phyloP scores from a whole-genome alignment of 768 basidiomycete genomes.

The Nidularia pulvinata region DNA sequence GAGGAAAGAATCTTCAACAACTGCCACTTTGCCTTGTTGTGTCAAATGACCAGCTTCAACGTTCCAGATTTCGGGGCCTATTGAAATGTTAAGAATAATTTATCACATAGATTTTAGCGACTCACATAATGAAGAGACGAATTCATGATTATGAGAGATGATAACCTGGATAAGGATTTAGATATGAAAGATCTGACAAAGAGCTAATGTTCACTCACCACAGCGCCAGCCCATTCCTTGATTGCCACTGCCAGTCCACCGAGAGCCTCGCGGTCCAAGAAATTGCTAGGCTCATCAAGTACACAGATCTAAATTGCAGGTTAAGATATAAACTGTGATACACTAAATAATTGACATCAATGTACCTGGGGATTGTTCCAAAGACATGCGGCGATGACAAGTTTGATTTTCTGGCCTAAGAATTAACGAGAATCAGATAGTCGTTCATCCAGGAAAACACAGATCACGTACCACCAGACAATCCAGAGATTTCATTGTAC shows the following conservation, averaged over 20 bases:
- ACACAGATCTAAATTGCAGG: constrained; percentile 53
- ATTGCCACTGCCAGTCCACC: constrained; percentile 96
- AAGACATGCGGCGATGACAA: constrained; percentile 91
- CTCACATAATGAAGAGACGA: constrained; percentile 80
- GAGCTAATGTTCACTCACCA: constrained; percentile 45
- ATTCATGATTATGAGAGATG: constrained; percentile 95
- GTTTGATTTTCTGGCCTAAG: constrained; percentile 93
- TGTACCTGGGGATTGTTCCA: constrained; percentile 94
- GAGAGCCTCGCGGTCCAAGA: constrained; percentile 94
- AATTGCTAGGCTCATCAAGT: constrained; percentile 94
- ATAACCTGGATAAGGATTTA: constrained; percentile 59
- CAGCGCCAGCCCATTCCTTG: constrained; percentile 92
- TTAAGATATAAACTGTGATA: background rate
- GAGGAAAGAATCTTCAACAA: constrained; percentile 83
- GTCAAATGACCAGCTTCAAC: constrained; percentile 84
- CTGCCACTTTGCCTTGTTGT: constrained; percentile 84
- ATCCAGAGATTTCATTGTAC: constrained; percentile 94
- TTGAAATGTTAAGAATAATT: constrained; percentile 5
- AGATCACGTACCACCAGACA: constrained; percentile 76
- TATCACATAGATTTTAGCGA: constrained; percentile 14
- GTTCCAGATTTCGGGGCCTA: constrained; percentile 94
- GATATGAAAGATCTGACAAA: constrained; percentile 4
- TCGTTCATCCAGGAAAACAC: constrained; percentile 2
- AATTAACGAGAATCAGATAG: constrained; percentile 5
- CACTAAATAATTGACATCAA: constrained; percentile 5